phyloP scores from a whole-genome alignment of 352 stramenopile genomes.

The Globisporangium abappressorium region DNA sequence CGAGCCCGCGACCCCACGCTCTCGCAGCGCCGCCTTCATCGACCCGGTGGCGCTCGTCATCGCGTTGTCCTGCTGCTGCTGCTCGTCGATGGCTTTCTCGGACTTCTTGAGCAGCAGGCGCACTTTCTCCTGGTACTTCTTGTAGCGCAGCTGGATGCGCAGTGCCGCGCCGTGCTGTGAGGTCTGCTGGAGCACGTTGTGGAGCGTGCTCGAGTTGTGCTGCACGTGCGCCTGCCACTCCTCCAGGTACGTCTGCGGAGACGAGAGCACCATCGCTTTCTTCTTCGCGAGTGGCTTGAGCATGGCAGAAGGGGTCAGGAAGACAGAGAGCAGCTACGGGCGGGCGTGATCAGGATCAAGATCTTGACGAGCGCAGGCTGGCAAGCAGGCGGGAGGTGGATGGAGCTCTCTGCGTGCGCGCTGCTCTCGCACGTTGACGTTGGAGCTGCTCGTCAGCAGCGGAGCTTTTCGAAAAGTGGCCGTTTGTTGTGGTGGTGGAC shows the following conservation, averaged over 20 bases:
- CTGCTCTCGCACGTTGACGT: background rate
- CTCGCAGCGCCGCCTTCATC: conserved; percentile 25
- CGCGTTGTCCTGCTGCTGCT: conserved; percentile 21
- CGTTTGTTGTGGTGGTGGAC: conserved; percentile 9
- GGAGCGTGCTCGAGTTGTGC: conserved; percentile 19
- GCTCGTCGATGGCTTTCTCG: conserved; percentile 31
- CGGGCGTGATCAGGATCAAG: background rate
- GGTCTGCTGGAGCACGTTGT: conserved; percentile 33
- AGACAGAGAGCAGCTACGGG: background rate
- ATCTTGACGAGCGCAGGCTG: background rate
- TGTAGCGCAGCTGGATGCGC: conserved; percentile 74
- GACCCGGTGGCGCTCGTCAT: conserved; percentile 20
- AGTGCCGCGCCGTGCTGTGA: conserved; percentile 41
- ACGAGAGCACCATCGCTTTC: conserved; percentile 38
- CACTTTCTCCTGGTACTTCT: conserved; percentile 69
- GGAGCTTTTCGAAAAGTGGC: conserved; percentile 2
- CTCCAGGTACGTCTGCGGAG: conserved; percentile 32
- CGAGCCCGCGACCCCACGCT: conserved; percentile 38
- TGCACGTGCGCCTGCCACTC: conserved; percentile 39
- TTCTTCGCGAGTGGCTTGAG: conserved; percentile 40
- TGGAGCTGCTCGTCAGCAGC: background rate
- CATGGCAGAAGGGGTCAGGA: conserved; percentile 17
- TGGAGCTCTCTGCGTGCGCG: background rate
- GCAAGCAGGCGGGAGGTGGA: background rate
- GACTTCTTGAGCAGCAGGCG: conserved; percentile 55